Evolutionary conservation across 2,329 filamentous ascomycete genomes (phyloP), one percentile per base, ranked within the genome.

Genomic region (Ophiostoma fasciatum): DNA sequence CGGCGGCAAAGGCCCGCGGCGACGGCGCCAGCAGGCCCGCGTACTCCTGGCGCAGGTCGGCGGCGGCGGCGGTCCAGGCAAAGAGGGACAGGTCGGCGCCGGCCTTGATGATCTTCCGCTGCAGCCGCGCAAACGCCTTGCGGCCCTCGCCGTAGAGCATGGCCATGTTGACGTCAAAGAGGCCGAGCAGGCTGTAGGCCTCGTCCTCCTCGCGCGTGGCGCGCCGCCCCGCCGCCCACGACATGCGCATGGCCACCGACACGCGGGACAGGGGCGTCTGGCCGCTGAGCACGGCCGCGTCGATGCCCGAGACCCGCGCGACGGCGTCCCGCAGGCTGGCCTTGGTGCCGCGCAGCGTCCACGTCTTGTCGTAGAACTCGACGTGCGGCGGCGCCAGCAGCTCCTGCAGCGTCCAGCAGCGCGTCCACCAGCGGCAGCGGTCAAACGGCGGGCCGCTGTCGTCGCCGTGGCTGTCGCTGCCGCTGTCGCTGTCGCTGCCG

Each of bases 351-450:
- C 45, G 28, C 3, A 5, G 7, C n/a, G 15, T 6, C 45, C 47
- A 48, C 12, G 11, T 2, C 0, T 8, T 1, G 29, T 42, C 38
- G 31, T 38, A 46, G 18, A 46, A 44, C 12, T 40, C 36, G 4
- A 46, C 33, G 1, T 19, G 11, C 6, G 1, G 5, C 1, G 45
- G 42, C 3, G 45, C 45, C 30, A 46, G 38, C 18, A 46, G 38
- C 33, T 46, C 44, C 23, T 46, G 45, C 12, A 46, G 41, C 8
- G 45, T 46, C 45, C 45, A 46, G 15, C 45, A 43, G 11, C 45
- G 37, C 5, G 7, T 19, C 22, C 45, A 46, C 45, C 45, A 46
- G 6, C n/a, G 12, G 14, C 44, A 40, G 6, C 21, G 11, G 1
- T 21, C 13, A 11, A 35, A 31, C 14, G 15, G 8, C 13, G 23